Evolutionary conservation across 2,329 filamentous ascomycete genomes (phyloP).

Genomic region (Penicillium polonicum): DNA sequence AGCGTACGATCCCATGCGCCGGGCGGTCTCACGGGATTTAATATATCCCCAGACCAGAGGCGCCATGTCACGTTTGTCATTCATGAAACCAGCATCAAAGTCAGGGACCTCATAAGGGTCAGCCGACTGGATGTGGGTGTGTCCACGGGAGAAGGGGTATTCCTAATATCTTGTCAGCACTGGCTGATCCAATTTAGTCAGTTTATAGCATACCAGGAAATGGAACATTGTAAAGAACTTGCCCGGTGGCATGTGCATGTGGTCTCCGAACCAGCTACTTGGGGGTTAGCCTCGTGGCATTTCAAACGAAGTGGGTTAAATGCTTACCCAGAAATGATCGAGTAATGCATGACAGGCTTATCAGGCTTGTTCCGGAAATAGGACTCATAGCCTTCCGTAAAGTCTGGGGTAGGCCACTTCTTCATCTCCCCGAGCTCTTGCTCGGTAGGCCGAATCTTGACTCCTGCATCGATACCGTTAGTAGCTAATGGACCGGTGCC

Average conservation of each 20-base stretch:
- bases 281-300: slow-evolving; percentile 8
- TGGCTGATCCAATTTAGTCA: background rate
- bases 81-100: slow-evolving; percentile 83
- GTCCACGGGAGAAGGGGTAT: slow-evolving; percentile 73
- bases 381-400: slow-evolving; percentile 68
- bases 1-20: slow-evolving; percentile 74
- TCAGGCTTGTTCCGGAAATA: slow-evolving; percentile 84
- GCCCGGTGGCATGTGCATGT: slow-evolving; percentile 65
- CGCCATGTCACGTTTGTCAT: slow-evolving; percentile 79
- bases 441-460: slow-evolving; percentile 71
- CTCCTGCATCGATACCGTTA: slow-evolving; percentile 76
- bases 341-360: slow-evolving; percentile 86
- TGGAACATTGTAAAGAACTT: slow-evolving; percentile 86
- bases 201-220: slow-evolving; percentile 53
- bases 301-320: background rate
- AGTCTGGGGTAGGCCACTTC: slow-evolving; percentile 71
- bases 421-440: slow-evolving; percentile 68
- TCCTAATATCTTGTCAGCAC: slow-evolving; percentile 41
- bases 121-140: slow-evolving; percentile 67
- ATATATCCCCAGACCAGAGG: slow-evolving; percentile 84
- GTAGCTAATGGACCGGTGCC: slow-evolving; percentile 75
- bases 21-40: slow-evolving; percentile 76
- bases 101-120: slow-evolving; percentile 73
- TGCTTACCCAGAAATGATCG: slow-evolving; percentile 63
- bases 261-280: slow-evolving; percentile 45